Evolutionary conservation across 768 basidiomycete genomes (phyloP).

Genomic region (Lentinula sp.): DNA sequence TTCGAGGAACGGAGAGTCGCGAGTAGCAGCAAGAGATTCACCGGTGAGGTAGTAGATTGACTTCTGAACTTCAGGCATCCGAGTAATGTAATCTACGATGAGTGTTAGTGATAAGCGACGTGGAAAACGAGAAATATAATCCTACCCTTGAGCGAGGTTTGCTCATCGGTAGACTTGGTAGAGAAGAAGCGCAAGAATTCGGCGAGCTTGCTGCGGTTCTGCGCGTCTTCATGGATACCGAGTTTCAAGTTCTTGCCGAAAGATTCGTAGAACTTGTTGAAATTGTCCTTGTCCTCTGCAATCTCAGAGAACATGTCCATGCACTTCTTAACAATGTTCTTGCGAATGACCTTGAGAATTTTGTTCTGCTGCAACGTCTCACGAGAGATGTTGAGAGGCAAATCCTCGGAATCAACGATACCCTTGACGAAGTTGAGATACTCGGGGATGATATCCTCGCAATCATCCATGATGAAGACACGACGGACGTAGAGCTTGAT

Average conservation of each 20-base stretch:
- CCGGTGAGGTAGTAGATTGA: constrained; percentile 99
- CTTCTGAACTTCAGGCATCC: constrained; percentile 98
- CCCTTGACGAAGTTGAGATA: constrained; percentile 99
- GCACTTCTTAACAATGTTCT: constrained; percentile 99
- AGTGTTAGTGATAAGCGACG: background rate
- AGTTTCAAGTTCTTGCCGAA: constrained; percentile 99
- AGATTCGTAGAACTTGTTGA: constrained; percentile 92
- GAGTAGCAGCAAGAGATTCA: constrained; percentile 86
- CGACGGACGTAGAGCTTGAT: constrained; percentile 99
- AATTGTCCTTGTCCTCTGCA: constrained; percentile 99
- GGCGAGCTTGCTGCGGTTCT: constrained; percentile 98
- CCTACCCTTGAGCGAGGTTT: constrained; percentile 87
- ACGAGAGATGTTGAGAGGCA: constrained; percentile 99
- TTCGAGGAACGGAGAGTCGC: constrained; percentile 98
- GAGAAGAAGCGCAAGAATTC: constrained; percentile 99
- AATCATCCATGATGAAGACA: constrained; percentile 99
- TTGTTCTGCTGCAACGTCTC: constrained; percentile 99
- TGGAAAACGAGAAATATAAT: background rate
- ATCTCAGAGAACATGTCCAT: constrained; percentile 94
- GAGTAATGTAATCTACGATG: constrained; percentile 89
- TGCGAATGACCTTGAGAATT: constrained; percentile 99
- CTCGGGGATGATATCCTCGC: constrained; percentile 98
- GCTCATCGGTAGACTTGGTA: constrained; percentile 89
- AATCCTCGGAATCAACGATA: constrained; percentile 99
- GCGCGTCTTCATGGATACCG: constrained; percentile 97